phyloP scores from a whole-genome alignment of 2,329 filamentous ascomycete species.

The Gliomastix tumulicola region DNA sequence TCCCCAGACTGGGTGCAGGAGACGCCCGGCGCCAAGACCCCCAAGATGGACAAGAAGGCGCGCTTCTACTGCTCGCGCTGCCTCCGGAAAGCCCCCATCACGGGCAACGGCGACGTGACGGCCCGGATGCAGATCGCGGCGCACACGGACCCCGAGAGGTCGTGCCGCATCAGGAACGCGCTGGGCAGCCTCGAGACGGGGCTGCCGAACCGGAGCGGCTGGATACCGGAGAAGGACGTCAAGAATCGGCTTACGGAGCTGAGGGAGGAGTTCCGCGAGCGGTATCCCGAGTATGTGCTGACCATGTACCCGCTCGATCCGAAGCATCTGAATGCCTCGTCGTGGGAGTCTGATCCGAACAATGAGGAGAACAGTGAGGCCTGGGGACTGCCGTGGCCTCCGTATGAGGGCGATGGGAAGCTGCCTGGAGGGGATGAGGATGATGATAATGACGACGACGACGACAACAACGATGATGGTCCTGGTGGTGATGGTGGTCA shows the following conservation, averaged over 20 bases:
- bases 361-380: neutral
- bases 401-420: neutral
- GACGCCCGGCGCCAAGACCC: no score
- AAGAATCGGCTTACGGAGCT: neutral
- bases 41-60: no score
- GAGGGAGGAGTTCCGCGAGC: neutral
- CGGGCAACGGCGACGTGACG: no score
- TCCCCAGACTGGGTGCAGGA: no score
- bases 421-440: conserved; percentile 2
- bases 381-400: neutral
- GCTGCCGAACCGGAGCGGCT: conserved; percentile 24
- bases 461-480: neutral
- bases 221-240: conserved; percentile 14
- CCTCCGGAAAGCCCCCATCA: no score
- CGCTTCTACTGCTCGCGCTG: no score
- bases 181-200: conserved; percentile 5
- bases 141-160: conserved; percentile 2
- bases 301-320: neutral
- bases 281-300: no score
- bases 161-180: conserved; percentile 17
- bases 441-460: no score
- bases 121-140: no score
- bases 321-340: neutral
- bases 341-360: neutral
- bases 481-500: no score